Evolutionary conservation across 306 rosid species (phyloP).

Genomic region (Delonix regia): DNA sequence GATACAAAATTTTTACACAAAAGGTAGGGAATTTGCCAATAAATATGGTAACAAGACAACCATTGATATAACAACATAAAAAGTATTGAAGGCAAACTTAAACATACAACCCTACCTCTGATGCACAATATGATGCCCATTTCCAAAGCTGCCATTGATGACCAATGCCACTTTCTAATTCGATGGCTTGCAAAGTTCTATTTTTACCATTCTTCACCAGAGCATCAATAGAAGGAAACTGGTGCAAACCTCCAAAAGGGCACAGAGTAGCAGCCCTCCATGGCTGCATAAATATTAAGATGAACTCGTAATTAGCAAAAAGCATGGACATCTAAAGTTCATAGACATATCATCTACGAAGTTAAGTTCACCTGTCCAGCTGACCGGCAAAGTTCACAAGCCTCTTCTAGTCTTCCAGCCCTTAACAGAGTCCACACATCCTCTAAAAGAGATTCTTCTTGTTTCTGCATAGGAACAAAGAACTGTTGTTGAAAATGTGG

Average conservation of each 20-base stretch:
- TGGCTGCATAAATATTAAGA: constrained; percentile 59
- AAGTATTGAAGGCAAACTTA: constrained; percentile 19
- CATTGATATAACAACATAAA: constrained; percentile 22
- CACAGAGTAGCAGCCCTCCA: constrained; percentile 96
- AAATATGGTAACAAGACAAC: constrained; percentile 31
- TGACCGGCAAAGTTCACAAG: constrained; percentile 88
- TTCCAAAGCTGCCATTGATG: constrained; percentile 98
- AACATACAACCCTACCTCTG: constrained; percentile 70
- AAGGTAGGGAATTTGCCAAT: constrained; percentile 20
- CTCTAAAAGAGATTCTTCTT: constrained; percentile 95
- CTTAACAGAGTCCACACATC: constrained; percentile 94
- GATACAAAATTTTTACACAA: neutral
- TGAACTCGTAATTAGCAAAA: constrained; percentile 34
- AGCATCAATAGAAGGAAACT: constrained; percentile 86
- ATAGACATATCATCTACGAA: constrained; percentile 29
- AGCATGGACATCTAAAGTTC: constrained; percentile 29
- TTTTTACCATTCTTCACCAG: constrained; percentile 74
- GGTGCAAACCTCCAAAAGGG: constrained; percentile 83
- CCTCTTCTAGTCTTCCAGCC: constrained; percentile 98
- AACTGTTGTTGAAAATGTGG: neutral
- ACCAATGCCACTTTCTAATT: constrained; percentile 91
- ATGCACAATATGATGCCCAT: constrained; percentile 98
- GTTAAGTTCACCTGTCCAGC: constrained; percentile 83
- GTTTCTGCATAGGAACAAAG: constrained; percentile 62
- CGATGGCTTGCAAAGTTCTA: constrained; percentile 93